phyloP scores from a whole-genome alignment of 2,329 filamentous ascomycete genomes.

The Calonectria pseudoreteaudii region DNA sequence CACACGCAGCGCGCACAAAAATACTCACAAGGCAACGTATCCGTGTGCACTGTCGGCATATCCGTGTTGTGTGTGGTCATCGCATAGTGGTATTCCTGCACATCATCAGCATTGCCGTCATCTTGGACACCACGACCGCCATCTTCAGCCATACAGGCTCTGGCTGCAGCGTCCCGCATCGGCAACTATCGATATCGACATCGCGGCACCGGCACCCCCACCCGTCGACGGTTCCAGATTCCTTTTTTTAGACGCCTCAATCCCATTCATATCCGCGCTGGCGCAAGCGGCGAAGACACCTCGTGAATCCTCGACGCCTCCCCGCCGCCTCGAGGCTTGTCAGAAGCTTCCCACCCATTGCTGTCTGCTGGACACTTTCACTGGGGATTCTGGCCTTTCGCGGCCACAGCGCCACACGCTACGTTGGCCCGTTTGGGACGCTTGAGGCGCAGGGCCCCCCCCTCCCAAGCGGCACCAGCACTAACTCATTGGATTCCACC shows the following conservation, averaged over 20 bases:
- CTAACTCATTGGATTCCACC: slow-evolving; percentile 11
- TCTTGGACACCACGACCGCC: background rate
- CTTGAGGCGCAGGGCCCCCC: slow-evolving; percentile 17
- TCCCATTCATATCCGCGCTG: background rate
- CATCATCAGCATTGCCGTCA: slow-evolving; percentile 3
- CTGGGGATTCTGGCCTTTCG: background rate
- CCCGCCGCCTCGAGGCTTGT: slow-evolving; percentile 3
- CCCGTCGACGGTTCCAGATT: slow-evolving; percentile 12
- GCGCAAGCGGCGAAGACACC: background rate
- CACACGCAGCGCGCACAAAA: background rate
- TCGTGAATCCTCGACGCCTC: background rate
- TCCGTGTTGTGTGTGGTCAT: background rate
- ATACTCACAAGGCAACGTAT: background rate
- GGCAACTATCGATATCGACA: slow-evolving; percentile 8
- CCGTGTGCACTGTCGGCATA: background rate
- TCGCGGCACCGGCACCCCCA: slow-evolving; percentile 4
- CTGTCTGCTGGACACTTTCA: background rate
- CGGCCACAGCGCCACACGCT: slow-evolving; percentile 17
- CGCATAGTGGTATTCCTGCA: background rate
- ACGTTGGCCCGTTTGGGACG: slow-evolving; percentile 18
- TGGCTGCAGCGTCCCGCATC: slow-evolving; percentile 8
- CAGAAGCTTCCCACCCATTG: background rate
- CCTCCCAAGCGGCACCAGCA: background rate
- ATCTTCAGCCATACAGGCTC: slow-evolving; percentile 1
- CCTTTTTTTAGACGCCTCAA: slow-evolving; percentile 10